Evolutionary conservation across 2,329 filamentous ascomycete genomes (phyloP).

Genomic region (Sporothrix luriei): DNA sequence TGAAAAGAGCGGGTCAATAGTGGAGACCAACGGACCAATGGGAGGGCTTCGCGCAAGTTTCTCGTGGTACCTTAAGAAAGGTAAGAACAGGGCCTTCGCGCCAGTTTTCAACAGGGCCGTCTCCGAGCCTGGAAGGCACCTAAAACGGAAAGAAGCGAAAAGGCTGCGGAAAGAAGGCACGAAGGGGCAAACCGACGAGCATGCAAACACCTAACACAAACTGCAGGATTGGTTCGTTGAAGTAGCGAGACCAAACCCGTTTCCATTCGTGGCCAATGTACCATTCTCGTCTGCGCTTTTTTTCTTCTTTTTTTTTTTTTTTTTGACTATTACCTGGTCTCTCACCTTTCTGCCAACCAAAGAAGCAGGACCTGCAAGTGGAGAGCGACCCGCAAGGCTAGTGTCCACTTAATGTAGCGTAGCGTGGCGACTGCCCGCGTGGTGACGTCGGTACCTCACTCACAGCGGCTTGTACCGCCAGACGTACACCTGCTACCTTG

Average conservation of each 20-base stretch:
- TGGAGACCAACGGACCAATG: too few relatives aligned
- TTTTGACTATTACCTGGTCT: too few relatives aligned
- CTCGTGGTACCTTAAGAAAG: too few relatives aligned
- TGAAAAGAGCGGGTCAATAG: too few relatives aligned
- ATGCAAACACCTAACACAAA: slow-evolving; percentile 2
- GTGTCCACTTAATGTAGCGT: slow-evolving; percentile 8
- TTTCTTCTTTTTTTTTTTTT: neutral
- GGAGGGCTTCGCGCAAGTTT: too few relatives aligned
- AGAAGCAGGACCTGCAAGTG: neutral
- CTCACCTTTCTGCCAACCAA: neutral
- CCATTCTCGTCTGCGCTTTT: neutral
- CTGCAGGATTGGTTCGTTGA: slow-evolving; percentile 6
- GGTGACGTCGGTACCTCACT: slow-evolving; percentile 14
- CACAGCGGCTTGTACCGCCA: neutral
- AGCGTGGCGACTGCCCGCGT: neutral
- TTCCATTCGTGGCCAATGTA: neutral
- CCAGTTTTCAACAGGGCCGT: slow-evolving; percentile 26
- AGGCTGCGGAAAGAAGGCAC: neutral
- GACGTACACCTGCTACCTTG: neutral
- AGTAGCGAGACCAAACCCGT: neutral
- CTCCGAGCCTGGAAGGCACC: slow-evolving; percentile 5
- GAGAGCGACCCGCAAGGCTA: slow-evolving; percentile 10
- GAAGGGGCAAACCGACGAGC: neutral
- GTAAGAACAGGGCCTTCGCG: slow-evolving; percentile 2
- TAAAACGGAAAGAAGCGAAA: neutral